Conservation (phyloP, 345 rosid species). For the Eucalyptus regnans region DNA sequence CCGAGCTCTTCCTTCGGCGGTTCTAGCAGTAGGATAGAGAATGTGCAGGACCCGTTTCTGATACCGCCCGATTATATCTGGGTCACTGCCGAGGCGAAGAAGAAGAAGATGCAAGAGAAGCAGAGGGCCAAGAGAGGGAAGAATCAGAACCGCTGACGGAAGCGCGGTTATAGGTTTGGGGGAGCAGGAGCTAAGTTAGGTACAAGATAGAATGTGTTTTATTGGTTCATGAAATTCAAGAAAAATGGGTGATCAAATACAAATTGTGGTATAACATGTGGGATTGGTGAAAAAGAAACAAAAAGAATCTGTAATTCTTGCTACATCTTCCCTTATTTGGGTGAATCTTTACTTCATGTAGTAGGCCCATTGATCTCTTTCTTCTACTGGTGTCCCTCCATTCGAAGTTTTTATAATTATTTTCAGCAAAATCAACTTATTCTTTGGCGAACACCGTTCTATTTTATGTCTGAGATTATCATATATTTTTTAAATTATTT, state of each 20-base stretch:
- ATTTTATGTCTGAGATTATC: neutral
- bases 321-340: neutral
- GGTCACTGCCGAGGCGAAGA: slow-evolving; percentile 80
- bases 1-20: slow-evolving; percentile 28
- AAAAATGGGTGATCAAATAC: neutral
- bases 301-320: neutral
- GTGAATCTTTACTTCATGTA: neutral
- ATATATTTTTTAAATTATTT: neutral
- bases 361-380: neutral
- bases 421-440: neutral
- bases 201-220: neutral
- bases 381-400: neutral
- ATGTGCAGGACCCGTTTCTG: slow-evolving; percentile 62
- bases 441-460: neutral
- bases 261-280: neutral
- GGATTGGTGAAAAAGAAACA: neutral
- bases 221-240: neutral
- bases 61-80: slow-evolving; percentile 71
- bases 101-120: slow-evolving; percentile 87
- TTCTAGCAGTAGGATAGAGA: slow-evolving; percentile 45
- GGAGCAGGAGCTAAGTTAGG: neutral
- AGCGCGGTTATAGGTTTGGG: neutral
- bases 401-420: neutral
- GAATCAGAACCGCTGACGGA: slow-evolving; percentile 22
- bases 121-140: slow-evolving; percentile 57